Evolutionary conservation across 164 flowering plant species (phyloP).

Genomic region (Nelumbo lutea): DNA sequence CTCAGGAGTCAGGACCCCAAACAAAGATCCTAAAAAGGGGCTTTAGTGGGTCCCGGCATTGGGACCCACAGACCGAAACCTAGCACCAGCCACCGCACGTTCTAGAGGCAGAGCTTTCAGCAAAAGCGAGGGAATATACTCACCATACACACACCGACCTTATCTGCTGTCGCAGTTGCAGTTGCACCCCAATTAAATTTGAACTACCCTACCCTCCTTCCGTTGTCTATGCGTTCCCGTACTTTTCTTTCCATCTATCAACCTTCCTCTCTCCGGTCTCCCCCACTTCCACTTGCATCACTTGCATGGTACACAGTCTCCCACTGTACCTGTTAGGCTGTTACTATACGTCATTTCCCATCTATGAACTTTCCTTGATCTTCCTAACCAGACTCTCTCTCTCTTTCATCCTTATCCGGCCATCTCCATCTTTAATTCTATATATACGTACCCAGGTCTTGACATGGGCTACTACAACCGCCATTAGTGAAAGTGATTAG

Average conservation of each 20-base stretch:
- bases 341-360: background rate
- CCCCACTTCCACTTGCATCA: background rate
- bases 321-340: too few relatives aligned
- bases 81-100: background rate
- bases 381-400: background rate
- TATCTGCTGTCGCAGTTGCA: conserved; percentile 14
- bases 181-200: conserved; percentile 17
- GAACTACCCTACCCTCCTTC: background rate
- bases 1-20: background rate
- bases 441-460: conserved; percentile 9
- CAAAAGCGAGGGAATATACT: conserved; percentile 18
- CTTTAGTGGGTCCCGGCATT: background rate
- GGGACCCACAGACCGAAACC: conserved; percentile 6
- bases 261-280: background rate
- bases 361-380: background rate
- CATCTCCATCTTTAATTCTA: conserved; percentile 7
- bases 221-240: background rate
- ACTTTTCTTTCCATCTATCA: background rate
- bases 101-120: background rate
- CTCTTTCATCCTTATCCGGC: background rate
- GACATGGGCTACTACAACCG: conserved; percentile 8
- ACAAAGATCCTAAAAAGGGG: conserved; percentile 18
- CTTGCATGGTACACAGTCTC: too few relatives aligned
- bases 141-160: conserved; percentile 41
- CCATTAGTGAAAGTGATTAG: background rate